Conservation (phyloP, 2,329 filamentous ascomycete species). For the Lithohypha guttulata region DNA sequence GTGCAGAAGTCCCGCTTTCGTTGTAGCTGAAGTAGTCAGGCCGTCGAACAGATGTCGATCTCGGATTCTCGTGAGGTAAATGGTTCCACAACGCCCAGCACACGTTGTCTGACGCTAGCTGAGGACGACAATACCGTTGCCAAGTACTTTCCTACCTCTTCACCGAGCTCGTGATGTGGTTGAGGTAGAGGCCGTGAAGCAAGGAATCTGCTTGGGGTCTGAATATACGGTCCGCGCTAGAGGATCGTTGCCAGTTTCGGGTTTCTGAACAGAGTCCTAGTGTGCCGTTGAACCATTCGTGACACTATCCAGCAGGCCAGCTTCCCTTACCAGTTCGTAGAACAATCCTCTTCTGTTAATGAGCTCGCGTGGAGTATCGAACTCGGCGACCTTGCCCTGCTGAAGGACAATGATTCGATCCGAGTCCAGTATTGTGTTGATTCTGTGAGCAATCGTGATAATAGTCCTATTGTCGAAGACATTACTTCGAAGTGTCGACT, state of each 20-base stretch:
- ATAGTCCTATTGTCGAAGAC: constrained; percentile 87
- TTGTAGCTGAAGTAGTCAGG: too few relatives aligned
- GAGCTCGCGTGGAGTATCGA: constrained; percentile 72
- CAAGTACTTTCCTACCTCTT: too few relatives aligned
- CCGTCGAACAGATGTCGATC: too few relatives aligned
- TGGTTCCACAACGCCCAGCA: too few relatives aligned
- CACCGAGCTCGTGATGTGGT: too few relatives aligned
- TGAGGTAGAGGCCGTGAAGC: too few relatives aligned
- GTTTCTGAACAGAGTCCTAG: background rate
- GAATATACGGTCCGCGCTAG: background rate
- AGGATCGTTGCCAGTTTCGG: too few relatives aligned
- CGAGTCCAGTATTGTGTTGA: constrained; percentile 86
- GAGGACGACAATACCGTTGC: too few relatives aligned
- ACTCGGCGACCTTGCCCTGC: constrained; percentile 80
- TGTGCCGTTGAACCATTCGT: constrained; percentile 18
- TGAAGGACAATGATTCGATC: constrained; percentile 92
- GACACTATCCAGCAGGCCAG: constrained; percentile 55
- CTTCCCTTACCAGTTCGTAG: constrained; percentile 82
- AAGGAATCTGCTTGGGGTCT: too few relatives aligned
- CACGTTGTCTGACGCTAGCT: too few relatives aligned
- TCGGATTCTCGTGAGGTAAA: too few relatives aligned
- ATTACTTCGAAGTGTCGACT: constrained; percentile 51
- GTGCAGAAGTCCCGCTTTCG: too few relatives aligned
- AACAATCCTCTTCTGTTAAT: constrained; percentile 69
- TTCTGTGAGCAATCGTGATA: constrained; percentile 94